A percentile compares a stretch with the other conserved stretches of the same genome.
These are phyloP conservation scores for Candida chilensis DNA, from an alignment of 805 yeast species.

Conservation along the genomic window DNA sequence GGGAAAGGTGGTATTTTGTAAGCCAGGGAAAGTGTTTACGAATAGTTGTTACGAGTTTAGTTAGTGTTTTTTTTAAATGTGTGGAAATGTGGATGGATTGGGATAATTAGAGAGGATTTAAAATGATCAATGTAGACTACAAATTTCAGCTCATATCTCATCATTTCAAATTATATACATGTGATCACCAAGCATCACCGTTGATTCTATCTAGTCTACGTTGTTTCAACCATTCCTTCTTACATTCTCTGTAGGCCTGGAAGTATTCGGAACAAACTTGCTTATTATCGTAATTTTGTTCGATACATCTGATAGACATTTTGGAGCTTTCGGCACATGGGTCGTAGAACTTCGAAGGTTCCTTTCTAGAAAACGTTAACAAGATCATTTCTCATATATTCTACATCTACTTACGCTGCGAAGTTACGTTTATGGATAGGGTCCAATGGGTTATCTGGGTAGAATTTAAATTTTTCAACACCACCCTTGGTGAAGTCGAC, in stretches of 20 bases:
- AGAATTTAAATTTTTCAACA: slow-evolving; percentile 49
- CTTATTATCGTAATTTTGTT: slow-evolving; percentile 63
- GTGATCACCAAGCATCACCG: neutral
- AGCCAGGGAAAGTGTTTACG: neutral
- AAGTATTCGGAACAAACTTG: slow-evolving; percentile 72
- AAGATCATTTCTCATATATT: no score
- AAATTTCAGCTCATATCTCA: no score
- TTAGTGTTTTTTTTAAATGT: neutral
- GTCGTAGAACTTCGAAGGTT: slow-evolving; percentile 78
- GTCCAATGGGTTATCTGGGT: slow-evolving; percentile 84
- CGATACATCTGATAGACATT: slow-evolving; percentile 81
- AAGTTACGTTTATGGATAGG: slow-evolving; percentile 61
- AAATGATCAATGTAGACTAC: no score
- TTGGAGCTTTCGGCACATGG: slow-evolving; percentile 88
- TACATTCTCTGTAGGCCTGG: slow-evolving; percentile 89
- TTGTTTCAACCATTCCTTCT: slow-evolving; percentile 55
- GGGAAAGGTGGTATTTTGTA: neutral
- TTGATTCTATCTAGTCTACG: slow-evolving; percentile 1
- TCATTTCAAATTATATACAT: neutral
- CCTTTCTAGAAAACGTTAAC: slow-evolving; percentile 39
- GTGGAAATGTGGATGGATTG: neutral
- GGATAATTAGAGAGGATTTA: neutral
- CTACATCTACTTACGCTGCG: slow-evolving; percentile 22
- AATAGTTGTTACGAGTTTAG: neutral
- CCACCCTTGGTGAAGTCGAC: slow-evolving; percentile 51